Evolutionary conservation across 2,329 filamentous ascomycete species (phyloP).

Genomic region (Diaporthe ilicicola): DNA sequence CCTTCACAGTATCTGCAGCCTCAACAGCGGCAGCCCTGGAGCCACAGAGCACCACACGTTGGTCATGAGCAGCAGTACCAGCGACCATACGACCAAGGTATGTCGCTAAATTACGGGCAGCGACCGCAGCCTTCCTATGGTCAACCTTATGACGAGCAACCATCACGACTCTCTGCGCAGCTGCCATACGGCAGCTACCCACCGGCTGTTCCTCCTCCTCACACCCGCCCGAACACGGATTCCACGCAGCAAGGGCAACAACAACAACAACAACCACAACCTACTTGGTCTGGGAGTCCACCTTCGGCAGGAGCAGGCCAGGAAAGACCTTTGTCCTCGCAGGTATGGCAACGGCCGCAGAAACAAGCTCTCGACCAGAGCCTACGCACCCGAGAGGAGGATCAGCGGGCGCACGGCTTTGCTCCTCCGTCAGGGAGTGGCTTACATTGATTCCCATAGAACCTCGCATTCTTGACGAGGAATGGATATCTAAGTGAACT

Average conservation of each 20-base stretch:
- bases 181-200: not conserved
- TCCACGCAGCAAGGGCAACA: not conserved
- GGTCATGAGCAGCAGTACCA: not conserved
- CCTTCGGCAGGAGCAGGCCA: not conserved
- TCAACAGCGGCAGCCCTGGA: not conserved
- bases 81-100: not conserved
- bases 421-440: not conserved
- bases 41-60: not conserved
- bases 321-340: not conserved
- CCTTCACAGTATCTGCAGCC: not conserved
- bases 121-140: not conserved
- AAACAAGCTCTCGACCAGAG: constrained; percentile 12
- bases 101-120: not conserved
- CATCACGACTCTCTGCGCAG: not conserved
- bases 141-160: not conserved
- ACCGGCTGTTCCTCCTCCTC: not conserved
- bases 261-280: not conserved
- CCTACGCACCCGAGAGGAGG: not conserved
- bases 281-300: not conserved
- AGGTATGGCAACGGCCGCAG: constrained; percentile 13
- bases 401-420: constrained; percentile 4
- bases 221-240: not conserved
- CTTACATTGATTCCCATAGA: constrained; percentile 1
- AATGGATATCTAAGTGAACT: no score
- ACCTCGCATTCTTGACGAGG: not conserved